These are phyloP conservation scores for Kodamaea fungicola DNA, from an alignment of 1,139 yeast species.

Conservation along the genomic window DNA sequence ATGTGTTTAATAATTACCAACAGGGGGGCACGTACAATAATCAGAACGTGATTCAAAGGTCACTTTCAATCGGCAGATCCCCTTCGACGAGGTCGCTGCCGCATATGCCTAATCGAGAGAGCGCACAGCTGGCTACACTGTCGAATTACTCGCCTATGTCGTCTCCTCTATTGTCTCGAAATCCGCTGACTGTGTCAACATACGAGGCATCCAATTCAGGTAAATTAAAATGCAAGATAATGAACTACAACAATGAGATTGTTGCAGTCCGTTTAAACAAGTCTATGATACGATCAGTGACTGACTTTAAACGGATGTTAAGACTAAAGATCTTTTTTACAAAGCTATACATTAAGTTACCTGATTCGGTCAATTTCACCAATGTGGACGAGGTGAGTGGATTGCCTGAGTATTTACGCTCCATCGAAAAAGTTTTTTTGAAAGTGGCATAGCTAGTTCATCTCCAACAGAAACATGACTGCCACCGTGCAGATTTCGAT, in stretches of 20 bases:
- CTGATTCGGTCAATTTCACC: conserved; percentile 22
- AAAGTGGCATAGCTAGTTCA: conserved; percentile 11
- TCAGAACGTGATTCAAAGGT: conserved; percentile 4
- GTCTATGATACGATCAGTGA: conserved; percentile 20
- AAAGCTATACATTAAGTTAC: conserved; percentile 27
- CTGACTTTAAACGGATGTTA: conserved; percentile 27
- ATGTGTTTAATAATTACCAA: conserved; percentile 21
- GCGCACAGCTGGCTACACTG: conserved; percentile 5
- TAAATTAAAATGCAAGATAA: conserved; percentile 27
- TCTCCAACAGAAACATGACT: not conserved
- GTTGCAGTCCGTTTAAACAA: conserved; percentile 28
- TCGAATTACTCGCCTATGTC: conserved; percentile 4
- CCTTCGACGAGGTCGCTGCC: conserved; percentile 2
- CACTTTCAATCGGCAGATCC: conserved; percentile 3
- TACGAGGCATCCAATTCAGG: not conserved
- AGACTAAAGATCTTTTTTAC: conserved; percentile 25
- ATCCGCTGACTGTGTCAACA: conserved; percentile 2
- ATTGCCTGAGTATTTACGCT: conserved; percentile 19
- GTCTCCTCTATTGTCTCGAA: conserved; percentile 5
- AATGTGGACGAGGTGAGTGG: conserved; percentile 27
- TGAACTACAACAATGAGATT: conserved; percentile 26
- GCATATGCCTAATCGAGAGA: conserved; percentile 3
- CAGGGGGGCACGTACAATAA: conserved; percentile 12
- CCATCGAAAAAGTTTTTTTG: conserved; percentile 19
- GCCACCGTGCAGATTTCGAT: no score